A percentile compares a stretch with the other conserved stretches of the same genome.
Conservation (phyloP, 306 rosid species). For the Quercus gilva region DNA sequence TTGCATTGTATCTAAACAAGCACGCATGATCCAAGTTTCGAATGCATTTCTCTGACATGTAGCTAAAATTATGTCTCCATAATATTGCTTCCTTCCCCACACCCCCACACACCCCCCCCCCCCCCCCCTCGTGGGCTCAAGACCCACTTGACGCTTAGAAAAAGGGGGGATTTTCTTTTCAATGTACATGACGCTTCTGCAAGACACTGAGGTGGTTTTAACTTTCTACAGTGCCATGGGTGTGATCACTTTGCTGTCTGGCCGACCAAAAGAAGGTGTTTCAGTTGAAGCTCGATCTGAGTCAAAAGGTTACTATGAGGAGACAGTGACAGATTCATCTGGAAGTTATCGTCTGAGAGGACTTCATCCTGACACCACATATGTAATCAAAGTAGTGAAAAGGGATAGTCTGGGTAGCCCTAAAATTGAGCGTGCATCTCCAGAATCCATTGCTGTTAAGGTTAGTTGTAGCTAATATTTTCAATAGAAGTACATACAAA, state of each 20-base stretch:
- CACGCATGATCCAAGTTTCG: conserved; percentile 2
- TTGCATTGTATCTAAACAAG: conserved; percentile 8
- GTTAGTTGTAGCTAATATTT: conserved; percentile 37
- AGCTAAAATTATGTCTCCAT: no score
- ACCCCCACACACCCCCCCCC: no score
- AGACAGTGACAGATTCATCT: conserved; percentile 82
- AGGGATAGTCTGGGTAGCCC: conserved; percentile 54
- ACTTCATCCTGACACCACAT: conserved; percentile 80
- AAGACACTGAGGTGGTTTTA: conserved; percentile 34
- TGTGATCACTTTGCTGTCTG: conserved; percentile 68
- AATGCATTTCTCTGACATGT: no score
- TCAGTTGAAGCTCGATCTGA: conserved; percentile 90
- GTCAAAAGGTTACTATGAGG: conserved; percentile 90
- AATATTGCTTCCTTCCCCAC: no score
- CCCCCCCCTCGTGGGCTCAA: no score
- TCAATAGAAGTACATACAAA: not conserved
- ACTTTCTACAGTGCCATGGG: conserved; percentile 76
- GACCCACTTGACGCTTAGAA: no score
- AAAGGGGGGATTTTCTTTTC: not conserved
- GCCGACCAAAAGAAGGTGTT: conserved; percentile 94
- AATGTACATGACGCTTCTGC: not conserved
- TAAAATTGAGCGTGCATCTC: conserved; percentile 89
- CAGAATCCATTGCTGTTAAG: conserved; percentile 60
- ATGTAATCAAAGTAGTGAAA: conserved; percentile 66
- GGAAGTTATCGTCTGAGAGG: conserved; percentile 94